Base-by-base conservation (phyloP, 1,139 yeast species). In the Geotrichum cucujoidarum region DNA sequence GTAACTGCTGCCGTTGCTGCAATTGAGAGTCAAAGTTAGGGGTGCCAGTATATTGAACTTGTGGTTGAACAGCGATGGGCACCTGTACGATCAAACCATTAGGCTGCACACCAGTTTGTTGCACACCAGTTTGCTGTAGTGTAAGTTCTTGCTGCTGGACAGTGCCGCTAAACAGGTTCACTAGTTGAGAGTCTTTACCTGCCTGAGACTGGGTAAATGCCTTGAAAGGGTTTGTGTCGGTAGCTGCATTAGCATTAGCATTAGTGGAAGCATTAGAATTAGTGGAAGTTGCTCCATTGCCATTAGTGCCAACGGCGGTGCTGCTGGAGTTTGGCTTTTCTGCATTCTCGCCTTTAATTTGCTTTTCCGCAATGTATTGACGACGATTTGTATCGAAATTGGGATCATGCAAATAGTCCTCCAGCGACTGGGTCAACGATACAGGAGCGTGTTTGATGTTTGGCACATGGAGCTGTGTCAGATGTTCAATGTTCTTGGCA, bases 381-480 rank as follows among this genome's bases (percentile, higher is more conserved):
- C 80, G 72, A 65, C 95, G 78, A 62, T 87, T 88, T 8, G 71
- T 68, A 59, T 87, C 95, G 65, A 86, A 87, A 60, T 83, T 84
- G n/a, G 87, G 87, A 64, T 85, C 95, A 60, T 81, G 77, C 58
- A 92, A 71, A 65, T 92, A 94, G 57, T 90, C 97, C 62, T 88
- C 95, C 50, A 92, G 75, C 13, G 95, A 83, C 39, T 82, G 76
- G 7, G 95, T 85, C 58, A 92, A 75, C 22, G 95, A 94, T 1
- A 97, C 90, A 13, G 97, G 97, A 0, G 97, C 97, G 67, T 92
- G 98, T 64, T 88, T 88, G 53, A 92, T 90, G 13, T 95, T 90
- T 25, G 98, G 98, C 29, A 94, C 95, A 61, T 85, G 90, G 53
- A 92, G 72, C 59, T 89, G 88, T 0, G 97, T 88, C 2, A 90